Evolutionary conservation across 768 basidiomycete species (phyloP), one percentile per base, ranked within the genome.

Genomic region (Kwoniella dendrophila): DNA sequence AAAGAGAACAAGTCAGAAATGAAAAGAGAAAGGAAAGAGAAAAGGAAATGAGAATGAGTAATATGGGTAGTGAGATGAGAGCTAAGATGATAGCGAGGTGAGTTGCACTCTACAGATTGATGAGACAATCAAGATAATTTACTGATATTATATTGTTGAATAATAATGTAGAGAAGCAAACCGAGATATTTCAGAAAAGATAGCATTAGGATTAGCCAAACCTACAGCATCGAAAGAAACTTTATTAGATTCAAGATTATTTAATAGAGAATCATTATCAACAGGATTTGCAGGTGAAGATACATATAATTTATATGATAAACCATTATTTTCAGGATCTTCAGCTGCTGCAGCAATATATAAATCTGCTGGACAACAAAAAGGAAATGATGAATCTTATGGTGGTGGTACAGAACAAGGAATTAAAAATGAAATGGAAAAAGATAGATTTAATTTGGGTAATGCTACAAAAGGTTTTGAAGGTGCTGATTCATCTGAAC

Each of bases 331-430:
- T 85, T 89, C 92, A 71, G 95, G 96, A 1, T 95, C 94, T 2
- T 87, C 89, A 3, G 95, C 95, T 18, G 93, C 91, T 0, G 92
- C 95, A n/a, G 96, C 96, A n/a, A 99, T 99, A 69, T 99, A 99
- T 84, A 95, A 94, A 79, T 91, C 95, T 4, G 84, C 88, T 27
- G 93, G 94, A 0, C 89, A 91, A 68, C 60, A 43, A 18, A 75
- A 83, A 4, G 90, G 87, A 30, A 90, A 90, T 74, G 92, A 97
- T 41, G 94, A 96, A 54, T 86, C 90, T 40, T 95, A 90, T 76
- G 92, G 92, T 52, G 93, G 90, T 59, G 94, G 94, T 38, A 96
- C 94, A 2, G 92, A 94, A 73, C 93, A 97, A 69, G 95, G 96
- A 33, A 94, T 97, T 74, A 85, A 85, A 22, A 87, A 88, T 70